Percentiles rank a stretch among this genome's conserved stretches.
Evolutionary conservation across 345 rosid species (phyloP).

Genomic region (Xanthoceras sorbifolium): DNA sequence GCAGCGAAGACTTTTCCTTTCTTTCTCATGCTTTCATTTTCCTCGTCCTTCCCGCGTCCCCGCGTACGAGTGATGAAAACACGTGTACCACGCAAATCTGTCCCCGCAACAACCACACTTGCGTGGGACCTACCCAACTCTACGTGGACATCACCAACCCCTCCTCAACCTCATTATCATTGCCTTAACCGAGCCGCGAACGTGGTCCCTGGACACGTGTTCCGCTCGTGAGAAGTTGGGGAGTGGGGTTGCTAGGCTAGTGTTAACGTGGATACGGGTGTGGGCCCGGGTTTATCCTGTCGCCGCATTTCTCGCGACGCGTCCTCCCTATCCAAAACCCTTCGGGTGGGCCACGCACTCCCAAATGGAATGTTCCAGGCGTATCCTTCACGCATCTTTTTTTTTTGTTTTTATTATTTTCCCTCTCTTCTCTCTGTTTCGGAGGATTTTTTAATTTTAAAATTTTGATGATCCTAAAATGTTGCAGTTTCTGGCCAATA

Average conservation of each 20-base stretch:
- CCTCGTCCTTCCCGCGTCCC: conserved; percentile 8
- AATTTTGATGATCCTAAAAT: not conserved
- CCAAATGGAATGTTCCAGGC: conserved; percentile 22
- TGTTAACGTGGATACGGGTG: not conserved
- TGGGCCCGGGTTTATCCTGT: conserved; percentile 28
- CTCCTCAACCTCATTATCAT: not conserved
- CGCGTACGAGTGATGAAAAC: not conserved
- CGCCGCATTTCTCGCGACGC: conserved; percentile 31
- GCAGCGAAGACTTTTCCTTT: not conserved
- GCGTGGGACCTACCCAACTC: not conserved
- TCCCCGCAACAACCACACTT: not conserved
- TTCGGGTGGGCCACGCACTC: not conserved
- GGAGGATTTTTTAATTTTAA: not conserved
- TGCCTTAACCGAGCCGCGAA: too few relatives aligned
- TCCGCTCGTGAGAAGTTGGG: conserved; percentile 18
- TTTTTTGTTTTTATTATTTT: not conserved
- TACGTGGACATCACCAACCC: not conserved
- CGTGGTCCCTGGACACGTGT: conserved; percentile 26
- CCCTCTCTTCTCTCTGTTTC: too few relatives aligned
- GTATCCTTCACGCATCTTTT: conserved; percentile 15
- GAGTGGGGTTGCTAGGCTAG: too few relatives aligned
- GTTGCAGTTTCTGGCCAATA: not conserved
- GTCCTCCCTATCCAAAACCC: conserved; percentile 23
- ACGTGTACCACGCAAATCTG: conserved; percentile 17
- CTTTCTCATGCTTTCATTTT: not conserved